A percentile compares a stretch with the other conserved stretches of the same genome.
Conservation (phyloP, 768 basidiomycete genomes). For the Hygrocybe coccinea region DNA sequence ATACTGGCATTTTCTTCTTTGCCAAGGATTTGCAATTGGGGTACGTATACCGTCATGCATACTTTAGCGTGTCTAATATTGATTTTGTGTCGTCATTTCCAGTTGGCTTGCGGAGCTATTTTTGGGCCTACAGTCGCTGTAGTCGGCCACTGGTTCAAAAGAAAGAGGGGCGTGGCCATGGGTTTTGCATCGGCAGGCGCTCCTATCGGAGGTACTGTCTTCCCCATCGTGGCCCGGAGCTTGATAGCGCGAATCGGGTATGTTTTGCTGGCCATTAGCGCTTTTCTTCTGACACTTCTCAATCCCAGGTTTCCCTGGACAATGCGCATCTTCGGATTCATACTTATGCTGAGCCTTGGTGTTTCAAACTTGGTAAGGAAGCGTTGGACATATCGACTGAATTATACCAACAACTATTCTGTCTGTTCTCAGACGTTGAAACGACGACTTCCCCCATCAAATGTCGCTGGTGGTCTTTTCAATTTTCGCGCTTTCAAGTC, state of each 20-base stretch:
- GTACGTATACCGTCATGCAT: slow-evolving; percentile 28
- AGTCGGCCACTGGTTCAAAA: slow-evolving; percentile 63
- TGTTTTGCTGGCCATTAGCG: background rate
- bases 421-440: slow-evolving; percentile 17
- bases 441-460: slow-evolving; percentile 50
- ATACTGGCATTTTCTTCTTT: slow-evolving; percentile 66
- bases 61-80: background rate
- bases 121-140: slow-evolving; percentile 50
- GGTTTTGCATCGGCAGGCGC: slow-evolving; percentile 53
- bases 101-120: slow-evolving; percentile 38
- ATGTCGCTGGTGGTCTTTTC: slow-evolving; percentile 49
- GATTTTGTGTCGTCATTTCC: background rate
- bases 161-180: slow-evolving; percentile 47
- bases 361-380: slow-evolving; percentile 40
- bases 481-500: slow-evolving; percentile 43
- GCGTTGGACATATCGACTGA: background rate
- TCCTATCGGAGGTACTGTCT: slow-evolving; percentile 56
- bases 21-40: slow-evolving; percentile 57
- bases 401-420: background rate
- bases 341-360: slow-evolving; percentile 45
- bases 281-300: background rate
- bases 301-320: slow-evolving; percentile 60
- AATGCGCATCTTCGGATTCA: slow-evolving; percentile 59
- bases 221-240: slow-evolving; percentile 53
- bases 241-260: slow-evolving; percentile 54